Evolutionary conservation across 2,329 filamentous ascomycete species (phyloP), one percentile per base, ranked within the genome.

Genomic region (Arthrobotrys megalospora): DNA sequence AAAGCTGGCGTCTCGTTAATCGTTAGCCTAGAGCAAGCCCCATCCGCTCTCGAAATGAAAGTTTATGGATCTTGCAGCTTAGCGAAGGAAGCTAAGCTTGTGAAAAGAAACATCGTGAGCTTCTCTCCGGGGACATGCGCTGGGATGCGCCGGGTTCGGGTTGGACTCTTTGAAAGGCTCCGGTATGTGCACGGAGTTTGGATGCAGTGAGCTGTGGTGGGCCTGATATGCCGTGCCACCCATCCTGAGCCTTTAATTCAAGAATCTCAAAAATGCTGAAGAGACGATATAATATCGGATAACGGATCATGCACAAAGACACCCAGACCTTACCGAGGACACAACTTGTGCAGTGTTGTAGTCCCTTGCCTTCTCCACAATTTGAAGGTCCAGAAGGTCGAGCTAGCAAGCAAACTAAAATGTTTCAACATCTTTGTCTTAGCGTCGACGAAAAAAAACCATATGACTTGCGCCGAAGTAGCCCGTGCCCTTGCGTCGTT

Each of bases 11-110:
- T 60, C 55, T 71, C 60, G 67, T 64, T 62, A 69, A 63, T 63
- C 72, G 72, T 68, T 67, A 78, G 66, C 50, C 66, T 71, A 71
- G 55, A 36, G 70, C 70, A 69, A 78, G 73, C 73, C 75, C 75
- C 75, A 78, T 78, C 75, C 67, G 75, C 66, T 24, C 52, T 66
- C n/a, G 66, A 77, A 77, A 70, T 77, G 60, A 69, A 66, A 19
- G 34, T 50, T 69, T 63, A 62, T 69, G 67, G 75, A 78, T 72
- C 67, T 78, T 67, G 66, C 62, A 75, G 70, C 63, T 75, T 75
- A 68, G 63, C 70, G 69, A 73, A 53, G n/a, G 16, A 66, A 43
- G 63, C 63, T 63, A 75, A 53, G 53, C 53, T 67, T 58, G 41
- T 19, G 34, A 58, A 21, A 36, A 69, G 34, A 34, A 43, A 36